A percentile compares a stretch with the other conserved stretches of the same genome.
These are phyloP conservation scores for Rhodotorula sp. DNA, from an alignment of 1,284 basidiomycete species.

Conservation along the genomic window DNA sequence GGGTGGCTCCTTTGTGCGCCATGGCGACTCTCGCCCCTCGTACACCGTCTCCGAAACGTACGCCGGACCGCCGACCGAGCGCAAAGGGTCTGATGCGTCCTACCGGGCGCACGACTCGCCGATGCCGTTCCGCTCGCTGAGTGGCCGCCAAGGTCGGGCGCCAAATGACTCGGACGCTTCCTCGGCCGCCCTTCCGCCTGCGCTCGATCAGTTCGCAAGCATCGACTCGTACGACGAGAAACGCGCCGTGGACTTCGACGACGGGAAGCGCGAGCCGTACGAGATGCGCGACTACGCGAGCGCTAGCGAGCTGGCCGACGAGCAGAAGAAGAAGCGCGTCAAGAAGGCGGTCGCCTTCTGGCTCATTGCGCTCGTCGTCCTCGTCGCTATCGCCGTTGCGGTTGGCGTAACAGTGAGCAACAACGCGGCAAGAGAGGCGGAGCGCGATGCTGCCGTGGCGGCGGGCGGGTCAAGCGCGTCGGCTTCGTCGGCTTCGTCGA, in stretches of 20 bases:
- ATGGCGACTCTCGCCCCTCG: not conserved
- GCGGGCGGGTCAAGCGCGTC: not conserved
- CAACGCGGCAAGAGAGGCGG: not conserved
- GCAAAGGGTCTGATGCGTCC: not conserved
- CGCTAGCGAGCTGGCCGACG: not conserved
- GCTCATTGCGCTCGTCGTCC: not conserved
- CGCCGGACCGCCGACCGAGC: not conserved
- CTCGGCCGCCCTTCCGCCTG: not conserved
- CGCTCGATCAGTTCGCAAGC: not conserved
- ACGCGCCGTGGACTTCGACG: no score
- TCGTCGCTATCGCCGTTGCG: not conserved
- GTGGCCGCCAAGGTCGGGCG: not conserved
- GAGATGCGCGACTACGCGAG: not conserved
- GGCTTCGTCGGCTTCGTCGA: not conserved
- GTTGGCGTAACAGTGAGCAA: not conserved
- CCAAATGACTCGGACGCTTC: no score
- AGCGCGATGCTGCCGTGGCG: not conserved
- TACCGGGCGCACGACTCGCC: slow-evolving; percentile 12
- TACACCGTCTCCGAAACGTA: not conserved
- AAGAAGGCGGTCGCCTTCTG: not conserved
- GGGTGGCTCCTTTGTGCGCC: not conserved
- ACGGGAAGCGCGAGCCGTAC: not conserved
- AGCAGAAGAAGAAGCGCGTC: not conserved
- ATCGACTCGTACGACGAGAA: no score
- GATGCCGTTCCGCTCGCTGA: slow-evolving; percentile 1